Evolutionary conservation across 1,284 basidiomycete genomes (phyloP), one percentile per base, ranked within the genome.

Genomic region (Ustanciosporium gigantosporum): DNA sequence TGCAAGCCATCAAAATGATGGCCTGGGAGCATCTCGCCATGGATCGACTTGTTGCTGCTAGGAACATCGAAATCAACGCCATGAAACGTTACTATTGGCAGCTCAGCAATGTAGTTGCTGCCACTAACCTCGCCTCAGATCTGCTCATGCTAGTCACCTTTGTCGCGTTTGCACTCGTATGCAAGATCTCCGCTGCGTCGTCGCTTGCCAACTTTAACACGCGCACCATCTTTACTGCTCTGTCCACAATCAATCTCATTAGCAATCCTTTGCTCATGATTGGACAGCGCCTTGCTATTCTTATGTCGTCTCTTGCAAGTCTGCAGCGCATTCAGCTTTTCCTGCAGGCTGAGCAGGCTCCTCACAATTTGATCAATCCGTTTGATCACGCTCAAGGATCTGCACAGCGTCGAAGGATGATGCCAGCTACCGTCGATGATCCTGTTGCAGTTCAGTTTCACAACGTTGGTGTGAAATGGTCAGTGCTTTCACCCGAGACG

Each of bases 1-100:
- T 67, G 32, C 59, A 62, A 31, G 66, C 55, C 9, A 41, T 70
- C 41, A 70, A 70, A 36, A 37, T 61, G 29, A 34, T 47, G 25
- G 67, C 60, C 14, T 68, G 57, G 20, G 66, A 70, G 29, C 31
- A 41, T 13, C 29, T 56, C 34, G 36, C 65, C n/a, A 31, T 36
- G 4, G 14, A 23, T 9, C 65, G 51, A 37, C 35, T 69, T 5
- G 15, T 50, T n/a, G 41, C 20, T n/a, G 25, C 50, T 8, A 40
- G 66, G 11, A 34, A 42, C n/a, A 25, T 20, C 14, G 67, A 70
- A 39, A 23, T 61, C 23, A 24, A 19, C 7, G 34, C 19, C 11
- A 24, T 38, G 25, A 29, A 25, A 35, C 20, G 20, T n/a, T 64
- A 41, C 31, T 47, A 31, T 16, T 17, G 8, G 9, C 43, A 49